Conservation (phyloP, 1,284 basidiomycete genomes). For the Leccinum angustisporum region DNA sequence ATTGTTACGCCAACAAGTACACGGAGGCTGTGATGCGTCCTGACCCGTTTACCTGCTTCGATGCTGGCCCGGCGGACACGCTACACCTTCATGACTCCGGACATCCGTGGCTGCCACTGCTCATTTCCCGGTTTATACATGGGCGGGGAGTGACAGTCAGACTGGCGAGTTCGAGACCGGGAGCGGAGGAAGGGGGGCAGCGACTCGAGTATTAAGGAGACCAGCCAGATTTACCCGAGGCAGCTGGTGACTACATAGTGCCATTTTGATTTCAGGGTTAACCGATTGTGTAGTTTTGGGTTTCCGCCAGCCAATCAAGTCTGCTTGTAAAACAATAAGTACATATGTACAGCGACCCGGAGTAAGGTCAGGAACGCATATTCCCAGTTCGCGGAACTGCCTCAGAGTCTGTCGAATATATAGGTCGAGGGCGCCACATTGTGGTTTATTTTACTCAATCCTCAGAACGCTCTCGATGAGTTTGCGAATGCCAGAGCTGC, state of each 20-base stretch:
- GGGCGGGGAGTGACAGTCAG: no score
- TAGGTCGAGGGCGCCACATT: neutral
- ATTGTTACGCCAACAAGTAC: no score
- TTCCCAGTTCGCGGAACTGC: neutral
- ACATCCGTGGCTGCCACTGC: slow-evolving; percentile 38
- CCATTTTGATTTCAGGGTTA: neutral
- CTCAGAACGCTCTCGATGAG: slow-evolving; percentile 1
- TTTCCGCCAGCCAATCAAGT: neutral
- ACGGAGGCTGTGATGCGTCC: no score
- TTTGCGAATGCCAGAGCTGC: neutral
- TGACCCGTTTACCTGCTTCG: slow-evolving; percentile 79
- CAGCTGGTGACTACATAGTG: no score
- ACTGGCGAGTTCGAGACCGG: no score
- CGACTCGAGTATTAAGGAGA: no score
- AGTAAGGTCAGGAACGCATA: no score
- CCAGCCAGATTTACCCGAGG: no score
- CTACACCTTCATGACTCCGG: slow-evolving; percentile 57
- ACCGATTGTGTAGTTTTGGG: neutral
- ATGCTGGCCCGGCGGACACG: slow-evolving; percentile 67
- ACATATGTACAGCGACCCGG: neutral
- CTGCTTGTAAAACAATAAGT: neutral
- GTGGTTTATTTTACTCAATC: no score
- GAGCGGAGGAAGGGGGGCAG: no score
- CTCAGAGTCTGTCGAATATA: neutral
- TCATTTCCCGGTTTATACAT: no score